Evolutionary conservation across 2,329 filamentous ascomycete genomes (phyloP).

Genomic region (Nemania sp.): DNA sequence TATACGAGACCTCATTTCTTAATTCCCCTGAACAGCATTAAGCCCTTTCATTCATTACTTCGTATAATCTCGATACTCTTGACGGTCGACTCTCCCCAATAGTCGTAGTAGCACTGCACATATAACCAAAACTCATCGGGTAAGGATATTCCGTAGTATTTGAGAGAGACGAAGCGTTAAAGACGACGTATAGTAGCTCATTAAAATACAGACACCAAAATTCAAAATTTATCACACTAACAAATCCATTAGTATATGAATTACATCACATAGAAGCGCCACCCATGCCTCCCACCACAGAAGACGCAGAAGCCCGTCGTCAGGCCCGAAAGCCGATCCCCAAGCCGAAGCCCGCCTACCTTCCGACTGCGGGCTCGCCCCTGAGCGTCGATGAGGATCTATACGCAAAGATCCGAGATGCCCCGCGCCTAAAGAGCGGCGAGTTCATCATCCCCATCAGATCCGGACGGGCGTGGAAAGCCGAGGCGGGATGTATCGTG

Average conservation of each 20-base stretch:
- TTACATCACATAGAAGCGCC: neutral
- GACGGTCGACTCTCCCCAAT: too few species aligned
- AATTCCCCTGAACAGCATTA: too few species aligned
- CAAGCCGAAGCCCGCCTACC: constrained; percentile 54
- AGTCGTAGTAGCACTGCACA: too few species aligned
- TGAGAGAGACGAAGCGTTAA: neutral
- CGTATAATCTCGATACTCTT: too few species aligned
- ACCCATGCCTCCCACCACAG: constrained; percentile 29
- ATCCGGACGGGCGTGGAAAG: constrained; percentile 73
- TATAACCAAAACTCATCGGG: neutral
- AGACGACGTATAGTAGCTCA: neutral
- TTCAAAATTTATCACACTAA: too few species aligned
- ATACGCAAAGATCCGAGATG: constrained; percentile 65
- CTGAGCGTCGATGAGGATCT: constrained; percentile 48
- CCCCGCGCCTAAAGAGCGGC: constrained; percentile 46
- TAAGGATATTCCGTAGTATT: neutral
- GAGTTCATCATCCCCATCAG: constrained; percentile 71
- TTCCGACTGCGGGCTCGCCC: constrained; percentile 48
- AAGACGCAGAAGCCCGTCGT: constrained; percentile 42
- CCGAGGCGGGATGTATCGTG: constrained; percentile 68
- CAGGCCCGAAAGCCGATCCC: constrained; percentile 49
- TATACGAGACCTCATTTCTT: too few species aligned
- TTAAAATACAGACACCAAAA: too few species aligned
- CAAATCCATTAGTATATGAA: too few species aligned
- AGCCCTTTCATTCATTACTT: too few species aligned